These are phyloP conservation scores for Bromus sterilis DNA, from an alignment of 176 grass and related monocot species.

Conservation along the genomic window DNA sequence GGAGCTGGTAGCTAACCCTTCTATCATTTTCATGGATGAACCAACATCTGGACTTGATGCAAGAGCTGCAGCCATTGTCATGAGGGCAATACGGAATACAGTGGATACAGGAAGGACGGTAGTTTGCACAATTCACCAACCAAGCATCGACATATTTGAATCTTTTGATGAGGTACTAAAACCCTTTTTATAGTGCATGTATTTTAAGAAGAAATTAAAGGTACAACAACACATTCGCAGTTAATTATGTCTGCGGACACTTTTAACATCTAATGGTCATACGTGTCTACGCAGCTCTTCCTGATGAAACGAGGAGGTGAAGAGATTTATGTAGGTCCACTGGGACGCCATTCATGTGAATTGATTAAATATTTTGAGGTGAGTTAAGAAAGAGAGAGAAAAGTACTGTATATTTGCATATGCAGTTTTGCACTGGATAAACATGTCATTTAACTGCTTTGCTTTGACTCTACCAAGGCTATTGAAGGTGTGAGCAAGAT, in stretches of 20 bases:
- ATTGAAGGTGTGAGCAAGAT: slow-evolving; percentile 60
- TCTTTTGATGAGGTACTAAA: slow-evolving; percentile 83
- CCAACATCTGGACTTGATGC: slow-evolving; percentile 89
- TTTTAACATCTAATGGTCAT: not conserved
- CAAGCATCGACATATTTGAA: slow-evolving; percentile 97
- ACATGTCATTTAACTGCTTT: not conserved
- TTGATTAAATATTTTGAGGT: slow-evolving; percentile 86
- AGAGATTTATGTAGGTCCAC: slow-evolving; percentile 85
- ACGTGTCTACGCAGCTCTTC: slow-evolving; percentile 52
- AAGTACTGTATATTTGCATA: not conserved
- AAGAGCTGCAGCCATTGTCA: slow-evolving; percentile 84
- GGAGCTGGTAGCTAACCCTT: slow-evolving; percentile 86
- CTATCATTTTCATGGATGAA: slow-evolving; percentile 93
- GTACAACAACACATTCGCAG: not conserved
- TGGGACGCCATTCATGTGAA: slow-evolving; percentile 66
- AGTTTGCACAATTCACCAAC: slow-evolving; percentile 95
- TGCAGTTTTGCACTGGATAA: not conserved
- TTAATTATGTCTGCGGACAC: not conserved
- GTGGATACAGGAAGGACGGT: slow-evolving; percentile 88
- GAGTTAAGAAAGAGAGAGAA: slow-evolving; percentile 7
- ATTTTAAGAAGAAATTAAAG: not conserved
- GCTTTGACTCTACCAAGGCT: slow-evolving; percentile 27
- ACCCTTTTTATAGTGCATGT: not conserved
- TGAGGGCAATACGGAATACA: slow-evolving; percentile 84
- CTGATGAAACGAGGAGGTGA: slow-evolving; percentile 88